Percentiles rank a stretch among this genome's conserved stretches.
phyloP scores from a whole-genome alignment of 306 rosid species.

The Sophora flavescens region DNA sequence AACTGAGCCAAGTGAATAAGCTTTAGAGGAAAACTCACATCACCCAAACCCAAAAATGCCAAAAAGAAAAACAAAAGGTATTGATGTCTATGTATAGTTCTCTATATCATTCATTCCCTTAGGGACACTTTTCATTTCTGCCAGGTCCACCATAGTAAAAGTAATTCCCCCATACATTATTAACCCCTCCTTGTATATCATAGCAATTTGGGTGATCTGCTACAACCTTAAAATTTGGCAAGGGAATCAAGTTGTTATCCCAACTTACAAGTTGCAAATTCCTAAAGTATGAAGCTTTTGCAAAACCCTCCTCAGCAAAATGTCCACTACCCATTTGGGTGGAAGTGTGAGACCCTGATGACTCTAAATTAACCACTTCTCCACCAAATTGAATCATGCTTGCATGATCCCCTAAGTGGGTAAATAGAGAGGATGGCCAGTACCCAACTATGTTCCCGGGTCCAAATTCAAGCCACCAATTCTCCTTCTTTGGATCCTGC shows the following conservation, averaged over 20 bases:
- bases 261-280: slow-evolving; percentile 81
- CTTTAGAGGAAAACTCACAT: slow-evolving; percentile 51
- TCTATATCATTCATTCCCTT: slow-evolving; percentile 32
- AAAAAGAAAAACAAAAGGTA: not conserved
- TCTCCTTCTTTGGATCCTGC: slow-evolving; percentile 88
- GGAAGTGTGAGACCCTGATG: slow-evolving; percentile 65
- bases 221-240: slow-evolving; percentile 66
- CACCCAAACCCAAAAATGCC: slow-evolving; percentile 37
- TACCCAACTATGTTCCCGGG: slow-evolving; percentile 72
- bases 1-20: slow-evolving; percentile 52
- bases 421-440: slow-evolving; percentile 83
- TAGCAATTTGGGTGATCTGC: slow-evolving; percentile 88
- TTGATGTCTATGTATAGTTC: slow-evolving; percentile 31
- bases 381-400: slow-evolving; percentile 88
- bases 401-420: slow-evolving; percentile 72
- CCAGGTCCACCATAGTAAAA: slow-evolving; percentile 95
- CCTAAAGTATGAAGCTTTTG: slow-evolving; percentile 79
- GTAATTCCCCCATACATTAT: slow-evolving; percentile 82
- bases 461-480: slow-evolving; percentile 91
- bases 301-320: slow-evolving; percentile 76
- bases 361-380: slow-evolving; percentile 68
- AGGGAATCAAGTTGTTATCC: slow-evolving; percentile 75
- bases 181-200: slow-evolving; percentile 73
- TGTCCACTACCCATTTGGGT: slow-evolving; percentile 94
- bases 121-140: slow-evolving; percentile 79